Evolutionary conservation across 805 yeast genomes (phyloP).

Genomic region (Spathaspora hagerdaliae): DNA sequence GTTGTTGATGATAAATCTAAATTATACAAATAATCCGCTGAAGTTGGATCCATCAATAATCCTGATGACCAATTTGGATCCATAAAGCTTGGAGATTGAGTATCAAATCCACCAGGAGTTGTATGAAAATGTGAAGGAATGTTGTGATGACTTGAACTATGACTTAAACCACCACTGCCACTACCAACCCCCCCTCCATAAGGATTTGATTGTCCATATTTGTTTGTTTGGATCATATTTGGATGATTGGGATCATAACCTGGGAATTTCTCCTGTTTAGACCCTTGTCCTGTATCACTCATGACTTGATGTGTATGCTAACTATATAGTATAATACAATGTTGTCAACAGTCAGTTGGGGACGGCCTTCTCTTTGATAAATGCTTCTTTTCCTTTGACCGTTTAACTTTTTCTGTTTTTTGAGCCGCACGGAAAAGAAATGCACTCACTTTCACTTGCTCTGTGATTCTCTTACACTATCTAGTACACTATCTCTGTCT

Average conservation of each 20-base stretch:
- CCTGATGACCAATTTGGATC: conserved; percentile 27
- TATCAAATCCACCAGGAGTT: background rate
- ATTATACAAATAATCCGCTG: conserved; percentile 26
- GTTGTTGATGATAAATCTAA: conserved; percentile 23
- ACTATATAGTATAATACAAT: too few relatives aligned
- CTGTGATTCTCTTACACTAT: too few relatives aligned
- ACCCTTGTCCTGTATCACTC: background rate
- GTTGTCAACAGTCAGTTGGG: too few relatives aligned
- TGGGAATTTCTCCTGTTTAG: background rate
- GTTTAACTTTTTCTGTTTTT: too few relatives aligned
- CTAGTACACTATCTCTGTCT: too few relatives aligned
- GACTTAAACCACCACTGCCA: background rate
- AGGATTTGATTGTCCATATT: background rate
- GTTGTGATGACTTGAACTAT: background rate
- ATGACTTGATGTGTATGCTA: too few relatives aligned
- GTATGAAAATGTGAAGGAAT: background rate
- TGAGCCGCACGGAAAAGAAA: too few relatives aligned
- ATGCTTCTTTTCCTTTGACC: too few relatives aligned
- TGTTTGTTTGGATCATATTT: background rate
- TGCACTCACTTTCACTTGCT: too few relatives aligned
- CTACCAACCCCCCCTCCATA: background rate
- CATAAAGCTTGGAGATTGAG: conserved; percentile 2
- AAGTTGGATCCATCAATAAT: conserved; percentile 26
- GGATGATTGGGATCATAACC: background rate
- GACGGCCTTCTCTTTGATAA: too few relatives aligned